Base-by-base conservation (phyloP, 2,329 filamentous ascomycete genomes). In the Cladorrhinum sp. region DNA sequence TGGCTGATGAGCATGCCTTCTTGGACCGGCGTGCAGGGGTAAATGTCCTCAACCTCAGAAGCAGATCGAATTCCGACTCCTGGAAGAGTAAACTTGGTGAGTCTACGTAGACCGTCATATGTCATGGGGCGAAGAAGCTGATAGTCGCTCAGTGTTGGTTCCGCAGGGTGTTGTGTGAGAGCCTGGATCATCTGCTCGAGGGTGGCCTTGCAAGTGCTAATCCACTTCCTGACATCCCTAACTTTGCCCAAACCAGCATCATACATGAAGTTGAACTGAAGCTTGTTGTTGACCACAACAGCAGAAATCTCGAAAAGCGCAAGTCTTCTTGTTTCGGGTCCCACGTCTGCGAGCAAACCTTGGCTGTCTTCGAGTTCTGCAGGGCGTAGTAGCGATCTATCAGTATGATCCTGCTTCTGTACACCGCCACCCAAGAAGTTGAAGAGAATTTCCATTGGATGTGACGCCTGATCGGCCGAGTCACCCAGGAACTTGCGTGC, bases 121-220 rank as follows among this genome's bases (percentile, higher is more conserved):
- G 62, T 63, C 49, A 68, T 13, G 5, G 66, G 58, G 1, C 13
- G 24, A 18, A 69, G 41, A 3, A 68, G 64, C 1, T 66, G 66
- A 32, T 65, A 68, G 60, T 69, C 68, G 61, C 66, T 69, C 36
- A 69, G 56, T 9, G 68, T 69, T 12, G 68, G 68, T 51, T 64
- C 60, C 4, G 54, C 45, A 10, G 60, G 25, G 8, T 51, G 62
- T 13, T 57, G 55, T 20, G 58, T 23, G 4, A 68, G 63, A 20
- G 24, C 41, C 2, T 12, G 52, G 18, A 62, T 36, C 59, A 65
- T 67, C 9, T 59, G 41, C 50, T 62, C 58, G 22, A 68, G 62
- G 3, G 50, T 65, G 36, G 10, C 27, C 32, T 61, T 61, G 61
- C 64, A 67, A 48, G 38, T 23, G 25, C 4, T 23, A 32, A 68